Evolutionary conservation across 257 asterid species (phyloP), one percentile per base, ranked within the genome.

Genomic region (Oldenlandia corymbosa): DNA sequence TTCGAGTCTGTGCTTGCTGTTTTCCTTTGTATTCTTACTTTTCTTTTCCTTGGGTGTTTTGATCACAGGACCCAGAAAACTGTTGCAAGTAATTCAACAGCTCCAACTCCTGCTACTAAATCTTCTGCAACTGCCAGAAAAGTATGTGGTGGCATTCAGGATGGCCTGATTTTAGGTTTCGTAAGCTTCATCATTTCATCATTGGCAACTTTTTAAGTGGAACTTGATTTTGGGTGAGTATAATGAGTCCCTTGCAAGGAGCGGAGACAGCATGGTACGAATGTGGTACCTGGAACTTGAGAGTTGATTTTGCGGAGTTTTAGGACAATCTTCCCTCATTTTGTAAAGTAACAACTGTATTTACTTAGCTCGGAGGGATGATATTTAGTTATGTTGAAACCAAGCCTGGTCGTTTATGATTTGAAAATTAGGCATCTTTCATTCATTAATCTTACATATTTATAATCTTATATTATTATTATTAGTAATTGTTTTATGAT

Each of bases 51-150:
- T 48, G 46, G 28, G 60, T 7, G 7, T 20, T 59, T 46, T 46
- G 53, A 12, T 26, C 49, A 42, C 85, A 91, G 98, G 87, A 72
- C 78, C 69, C 82, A 79, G 73, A 80, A 58, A 73, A 83, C 96
- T 26, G 68, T 82, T 1, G 59, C 90, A 0, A 74, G 73, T 64
- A 85, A 77, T 68, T 51, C 81, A 50, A 79, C 93, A 0, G 34
- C 83, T 0, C 57, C 68, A 3, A 75, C 47, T 63, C 66, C 84
- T 46, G 66, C 84, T 48, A n/a, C 84, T 52, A 81, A 36, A 70
- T 70, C 96, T 17, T 69, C 89, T 59, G 73, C 90, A 4, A 68
- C 80, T 6, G 51, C n/a, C 8, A 64, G 11, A 30, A 66, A 58
- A 45, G 66, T 52, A 55, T 70, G 69, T 13, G 4, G 6, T 23